A percentile compares a stretch with the other conserved stretches of the same genome.
These are phyloP conservation scores for Scolecobasidium constrictum DNA, from an alignment of 2,329 filamentous ascomycete genomes.

Conservation along the genomic window DNA sequence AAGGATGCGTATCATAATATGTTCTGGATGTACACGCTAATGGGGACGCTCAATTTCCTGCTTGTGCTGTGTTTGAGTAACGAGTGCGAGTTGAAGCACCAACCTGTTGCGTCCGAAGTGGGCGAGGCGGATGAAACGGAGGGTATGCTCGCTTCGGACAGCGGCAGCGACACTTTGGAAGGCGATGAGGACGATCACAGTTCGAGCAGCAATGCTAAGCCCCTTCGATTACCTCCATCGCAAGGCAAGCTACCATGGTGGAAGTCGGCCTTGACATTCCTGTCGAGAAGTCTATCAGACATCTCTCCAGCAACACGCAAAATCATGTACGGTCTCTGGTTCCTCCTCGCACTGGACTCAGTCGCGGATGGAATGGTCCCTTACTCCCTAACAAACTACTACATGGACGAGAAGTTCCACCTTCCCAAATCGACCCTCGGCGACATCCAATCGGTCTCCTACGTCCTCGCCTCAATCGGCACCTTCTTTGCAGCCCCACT, in stretches of 20 bases:
- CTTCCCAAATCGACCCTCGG: conserved; percentile 43
- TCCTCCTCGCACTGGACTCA: conserved; percentile 58
- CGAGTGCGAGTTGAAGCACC: conserved; percentile 3
- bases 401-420: conserved; percentile 44
- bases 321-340: conserved; percentile 50
- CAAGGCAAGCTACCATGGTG: not conserved
- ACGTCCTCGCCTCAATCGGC: conserved; percentile 29
- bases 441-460: conserved; percentile 40
- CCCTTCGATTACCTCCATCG: no score
- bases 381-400: conserved; percentile 41
- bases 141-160: conserved; percentile 1
- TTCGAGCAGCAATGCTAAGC: not conserved
- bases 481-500: conserved; percentile 49
- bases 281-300: conserved; percentile 13
- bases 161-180: conserved; percentile 1
- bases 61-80: conserved; percentile 1
- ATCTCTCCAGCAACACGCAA: conserved; percentile 27
- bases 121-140: conserved; percentile 6
- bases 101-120: not conserved
- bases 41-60: conserved; percentile 9
- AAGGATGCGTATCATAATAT: conserved; percentile 9
- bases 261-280: not conserved
- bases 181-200: not conserved
- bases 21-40: conserved; percentile 10
- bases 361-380: conserved; percentile 58